phyloP scores from a whole-genome alignment of 2,329 filamentous ascomycete species.

The Emericellopsis cladophorae region DNA sequence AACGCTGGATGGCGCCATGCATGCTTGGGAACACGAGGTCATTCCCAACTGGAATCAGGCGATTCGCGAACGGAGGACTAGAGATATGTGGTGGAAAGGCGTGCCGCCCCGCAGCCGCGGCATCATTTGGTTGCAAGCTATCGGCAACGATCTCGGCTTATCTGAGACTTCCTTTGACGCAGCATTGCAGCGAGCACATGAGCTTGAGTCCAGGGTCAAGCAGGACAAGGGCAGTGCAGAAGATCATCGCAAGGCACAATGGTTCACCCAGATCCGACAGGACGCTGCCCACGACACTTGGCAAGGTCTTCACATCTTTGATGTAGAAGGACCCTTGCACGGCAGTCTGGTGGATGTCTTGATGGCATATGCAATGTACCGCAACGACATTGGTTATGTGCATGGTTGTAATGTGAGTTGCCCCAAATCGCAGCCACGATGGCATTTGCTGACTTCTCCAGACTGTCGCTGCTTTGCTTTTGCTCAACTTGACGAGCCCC shows the following conservation, averaged over 20 bases:
- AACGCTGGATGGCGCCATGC: constrained; percentile 38
- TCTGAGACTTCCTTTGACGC: constrained; percentile 56
- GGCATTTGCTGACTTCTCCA: constrained; percentile 16
- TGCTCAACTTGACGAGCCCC: constrained; percentile 56
- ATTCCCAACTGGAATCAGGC: constrained; percentile 64
- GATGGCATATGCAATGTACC: constrained; percentile 70
- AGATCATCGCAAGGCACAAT: constrained; percentile 41
- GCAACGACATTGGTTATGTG: constrained; percentile 69
- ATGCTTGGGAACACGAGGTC: constrained; percentile 65
- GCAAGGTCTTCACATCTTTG: constrained; percentile 62
- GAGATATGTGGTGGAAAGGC: constrained; percentile 75
- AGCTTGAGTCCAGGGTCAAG: constrained; percentile 44
- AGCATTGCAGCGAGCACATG: constrained; percentile 54
- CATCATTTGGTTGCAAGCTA: constrained; percentile 55
- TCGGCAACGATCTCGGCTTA: constrained; percentile 62
- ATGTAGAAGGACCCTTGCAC: constrained; percentile 52
- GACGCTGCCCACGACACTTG: constrained; percentile 56
- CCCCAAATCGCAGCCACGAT: neutral
- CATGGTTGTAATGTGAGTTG: constrained; percentile 58
- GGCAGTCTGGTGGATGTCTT: constrained; percentile 58
- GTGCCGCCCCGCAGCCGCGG: constrained; percentile 60
- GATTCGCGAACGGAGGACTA: constrained; percentile 54
- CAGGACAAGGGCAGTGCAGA: constrained; percentile 37
- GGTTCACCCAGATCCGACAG: constrained; percentile 50
- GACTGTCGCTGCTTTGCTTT: constrained; percentile 60